These are phyloP conservation scores for Hansenula sp. DNA, from an alignment of 1,139 yeast species.

Conservation along the genomic window DNA sequence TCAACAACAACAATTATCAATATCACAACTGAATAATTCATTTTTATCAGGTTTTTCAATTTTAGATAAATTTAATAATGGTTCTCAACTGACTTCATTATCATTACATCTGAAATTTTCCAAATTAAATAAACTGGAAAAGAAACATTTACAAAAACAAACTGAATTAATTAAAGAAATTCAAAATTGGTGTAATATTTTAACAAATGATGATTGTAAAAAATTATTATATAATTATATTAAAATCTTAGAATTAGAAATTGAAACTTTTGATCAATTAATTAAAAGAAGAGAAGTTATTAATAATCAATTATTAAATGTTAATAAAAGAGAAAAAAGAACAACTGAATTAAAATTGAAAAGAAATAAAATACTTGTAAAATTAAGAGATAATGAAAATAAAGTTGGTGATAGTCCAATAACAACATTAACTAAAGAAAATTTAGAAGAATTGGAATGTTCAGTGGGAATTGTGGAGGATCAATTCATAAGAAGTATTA, in stretches of 20 bases:
- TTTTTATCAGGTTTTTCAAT: no score
- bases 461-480: slow-evolving; percentile 46
- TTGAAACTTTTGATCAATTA: slow-evolving; percentile 28
- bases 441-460: slow-evolving; percentile 44
- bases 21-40: neutral
- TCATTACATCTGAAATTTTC: slow-evolving; percentile 24
- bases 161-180: slow-evolving; percentile 34
- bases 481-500: slow-evolving; percentile 45
- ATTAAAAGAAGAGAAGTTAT: slow-evolving; percentile 39
- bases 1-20: no score
- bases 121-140: slow-evolving; percentile 33
- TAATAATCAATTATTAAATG: slow-evolving; percentile 37
- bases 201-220: slow-evolving; percentile 38
- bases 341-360: slow-evolving; percentile 32
- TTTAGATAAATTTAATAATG: neutral
- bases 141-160: slow-evolving; percentile 30
- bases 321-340: slow-evolving; percentile 48
- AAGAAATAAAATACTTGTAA: slow-evolving; percentile 32
- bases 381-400: slow-evolving; percentile 36
- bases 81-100: slow-evolving; percentile 16
- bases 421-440: slow-evolving; percentile 39
- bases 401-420: slow-evolving; percentile 43
- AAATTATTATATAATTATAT: slow-evolving; percentile 37
- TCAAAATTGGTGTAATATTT: slow-evolving; percentile 35
- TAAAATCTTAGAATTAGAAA: slow-evolving; percentile 33